Percentiles rank a stretch among this genome's conserved stretches.
Conservation (phyloP, 2,329 filamentous ascomycete species). For the Trichoderma harzianum region DNA sequence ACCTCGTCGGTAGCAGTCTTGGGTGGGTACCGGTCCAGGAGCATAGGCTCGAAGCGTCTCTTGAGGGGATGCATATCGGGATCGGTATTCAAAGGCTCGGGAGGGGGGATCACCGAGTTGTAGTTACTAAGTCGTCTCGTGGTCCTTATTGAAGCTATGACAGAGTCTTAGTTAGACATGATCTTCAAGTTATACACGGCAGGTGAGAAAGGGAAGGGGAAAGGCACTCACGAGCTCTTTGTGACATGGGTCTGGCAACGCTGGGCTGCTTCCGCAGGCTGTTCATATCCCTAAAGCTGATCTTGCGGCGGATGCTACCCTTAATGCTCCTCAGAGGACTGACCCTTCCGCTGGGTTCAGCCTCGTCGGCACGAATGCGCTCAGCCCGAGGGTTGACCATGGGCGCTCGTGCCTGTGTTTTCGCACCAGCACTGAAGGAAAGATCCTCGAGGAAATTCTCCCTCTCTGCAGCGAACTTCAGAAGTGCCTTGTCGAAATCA, state of each 20-base stretch:
- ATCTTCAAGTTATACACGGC: neutral
- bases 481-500: constrained; percentile 88
- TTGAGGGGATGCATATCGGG: constrained; percentile 95
- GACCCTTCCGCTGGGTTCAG: constrained; percentile 46
- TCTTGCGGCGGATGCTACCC: constrained; percentile 87
- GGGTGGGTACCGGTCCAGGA: constrained; percentile 89
- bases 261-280: constrained; percentile 86
- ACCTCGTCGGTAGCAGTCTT: constrained; percentile 77
- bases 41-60: constrained; percentile 90
- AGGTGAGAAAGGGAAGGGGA: neutral
- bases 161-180: neutral
- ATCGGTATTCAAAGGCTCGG: constrained; percentile 83
- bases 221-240: constrained; percentile 41
- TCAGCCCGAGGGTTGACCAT: constrained; percentile 79
- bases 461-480: constrained; percentile 93
- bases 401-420: constrained; percentile 64
- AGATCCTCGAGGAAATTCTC: constrained; percentile 92
- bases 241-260: constrained; percentile 59
- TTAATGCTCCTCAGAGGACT: constrained; percentile 59
- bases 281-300: constrained; percentile 93
- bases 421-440: constrained; percentile 80
- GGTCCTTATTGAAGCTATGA: constrained; percentile 64
- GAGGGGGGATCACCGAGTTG: constrained; percentile 93
- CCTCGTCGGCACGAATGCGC: constrained; percentile 75
- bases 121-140: constrained; percentile 92